Evolutionary conservation across 768 basidiomycete species (phyloP), one percentile per base, ranked within the genome.

Genomic region (Pisolithus sp.): DNA sequence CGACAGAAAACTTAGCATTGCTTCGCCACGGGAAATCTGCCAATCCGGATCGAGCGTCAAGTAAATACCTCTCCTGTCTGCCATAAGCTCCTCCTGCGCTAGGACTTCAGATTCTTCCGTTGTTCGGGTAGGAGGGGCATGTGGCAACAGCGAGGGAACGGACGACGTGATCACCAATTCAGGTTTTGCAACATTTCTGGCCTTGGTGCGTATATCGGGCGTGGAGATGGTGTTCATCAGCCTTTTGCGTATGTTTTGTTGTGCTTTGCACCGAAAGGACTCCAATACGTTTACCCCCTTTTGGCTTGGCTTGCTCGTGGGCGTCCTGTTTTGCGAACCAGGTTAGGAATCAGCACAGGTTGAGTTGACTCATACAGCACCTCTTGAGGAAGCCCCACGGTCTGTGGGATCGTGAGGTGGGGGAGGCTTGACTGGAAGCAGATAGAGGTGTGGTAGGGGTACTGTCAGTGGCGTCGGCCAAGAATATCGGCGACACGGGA

Each of bases 21-120:
- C 54, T 24, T 64, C 63, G 2, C 54, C 65, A 49, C 38, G 38
- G 23, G 68, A 68, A 31, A 46, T 48, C 2, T 49, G 52, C 53
- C 61, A 59, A 24, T 51, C 45, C 8, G 65, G 52, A 49, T 67
- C 65, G 2, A 68, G 46, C 26, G 62, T 61, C 50, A 67, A 65
- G 53, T 65, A 67, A 36, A 67, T 67, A 17, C 55, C 61, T 17
- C 57, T 53, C 34, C 49, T 42, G n/a, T 69, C 55, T 7, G 37
- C 30, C 28, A 23, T 31, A 38, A 48, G 31, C 9, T 56, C 51
- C 41, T 55, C 57, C 20, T 48, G 51, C 26, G 53, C 30, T 47
- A 23, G n/a, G 30, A 18, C 20, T 2, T 17, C 30, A 8, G 17
- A 10, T 20, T 51, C 49, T 20, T 28, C 24, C 26, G 18, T 12